phyloP scores from a whole-genome alignment of 2,329 filamentous ascomycete genomes.

The Fusarium sp. region DNA sequence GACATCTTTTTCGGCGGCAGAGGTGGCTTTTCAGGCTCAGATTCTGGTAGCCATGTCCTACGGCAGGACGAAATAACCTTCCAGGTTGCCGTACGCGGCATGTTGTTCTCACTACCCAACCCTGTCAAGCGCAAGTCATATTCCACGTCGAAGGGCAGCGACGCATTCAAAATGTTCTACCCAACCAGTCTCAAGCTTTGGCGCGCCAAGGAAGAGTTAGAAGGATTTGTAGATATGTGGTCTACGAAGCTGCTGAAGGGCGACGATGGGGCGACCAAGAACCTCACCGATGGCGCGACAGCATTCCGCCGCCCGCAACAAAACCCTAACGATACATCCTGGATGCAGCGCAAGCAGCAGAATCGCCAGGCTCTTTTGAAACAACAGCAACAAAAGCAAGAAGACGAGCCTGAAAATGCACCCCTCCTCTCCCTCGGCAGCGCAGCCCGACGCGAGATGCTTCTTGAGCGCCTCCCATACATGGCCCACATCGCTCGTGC shows the following conservation, averaged over 20 bases:
- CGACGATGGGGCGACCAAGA: conserved; percentile 57
- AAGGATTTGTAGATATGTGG: conserved; percentile 78
- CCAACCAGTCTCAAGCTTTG: conserved; percentile 87
- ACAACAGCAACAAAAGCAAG: conserved; percentile 23
- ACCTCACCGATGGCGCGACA: conserved; percentile 60
- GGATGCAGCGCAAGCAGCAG: conserved; percentile 53
- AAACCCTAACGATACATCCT: conserved; percentile 48
- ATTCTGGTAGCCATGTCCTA: conserved; percentile 77
- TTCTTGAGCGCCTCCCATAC: conserved; percentile 90
- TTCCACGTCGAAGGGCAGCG: conserved; percentile 60
- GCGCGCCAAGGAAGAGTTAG: conserved; percentile 85
- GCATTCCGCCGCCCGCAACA: conserved; percentile 62
- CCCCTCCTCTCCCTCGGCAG: conserved; percentile 71
- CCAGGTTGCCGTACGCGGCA: conserved; percentile 86
- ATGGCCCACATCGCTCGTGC: conserved; percentile 74
- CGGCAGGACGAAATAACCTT: conserved; percentile 96
- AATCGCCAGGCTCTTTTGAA: conserved; percentile 33
- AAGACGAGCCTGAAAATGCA: conserved; percentile 43
- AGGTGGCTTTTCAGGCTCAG: conserved; percentile 65
- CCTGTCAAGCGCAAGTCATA: conserved; percentile 80
- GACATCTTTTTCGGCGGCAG: conserved; percentile 75
- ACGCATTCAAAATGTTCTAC: conserved; percentile 92
- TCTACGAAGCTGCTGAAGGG: conserved; percentile 71
- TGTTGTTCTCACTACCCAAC: conserved; percentile 85
- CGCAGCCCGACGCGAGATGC: conserved; percentile 77